Conservation (phyloP, 371 early-diverging fungal species). For the Coemansia sp. region DNA sequence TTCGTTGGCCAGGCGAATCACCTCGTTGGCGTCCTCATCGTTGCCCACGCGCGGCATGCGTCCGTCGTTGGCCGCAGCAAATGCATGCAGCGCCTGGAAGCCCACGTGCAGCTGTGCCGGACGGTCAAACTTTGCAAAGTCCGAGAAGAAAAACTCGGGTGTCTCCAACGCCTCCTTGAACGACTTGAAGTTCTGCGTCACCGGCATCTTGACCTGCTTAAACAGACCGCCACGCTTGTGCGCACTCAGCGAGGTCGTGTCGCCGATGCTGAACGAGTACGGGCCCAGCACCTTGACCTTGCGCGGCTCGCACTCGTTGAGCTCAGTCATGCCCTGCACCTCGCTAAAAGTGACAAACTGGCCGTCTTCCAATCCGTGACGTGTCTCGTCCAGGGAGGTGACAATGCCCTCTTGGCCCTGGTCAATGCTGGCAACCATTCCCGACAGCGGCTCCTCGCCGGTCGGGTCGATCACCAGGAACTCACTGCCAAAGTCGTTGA, state of each 20-base stretch:
- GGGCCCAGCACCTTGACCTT: constrained; percentile 87
- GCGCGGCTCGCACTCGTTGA: constrained; percentile 81
- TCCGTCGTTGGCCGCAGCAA: constrained; percentile 62
- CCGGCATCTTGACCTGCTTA: constrained; percentile 93
- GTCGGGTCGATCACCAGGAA: constrained; percentile 92
- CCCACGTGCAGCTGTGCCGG: constrained; percentile 88
- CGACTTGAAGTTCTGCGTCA: constrained; percentile 70
- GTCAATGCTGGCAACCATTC: constrained; percentile 90
- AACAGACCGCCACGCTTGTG: constrained; percentile 89
- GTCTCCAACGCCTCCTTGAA: constrained; percentile 70
- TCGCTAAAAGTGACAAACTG: constrained; percentile 94
- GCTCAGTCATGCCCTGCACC: constrained; percentile 86
- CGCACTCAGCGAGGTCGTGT: constrained; percentile 70
- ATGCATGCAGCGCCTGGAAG: constrained; percentile 90
- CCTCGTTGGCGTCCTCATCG: constrained; percentile 68
- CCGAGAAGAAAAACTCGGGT: constrained; percentile 88
- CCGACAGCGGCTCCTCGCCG: constrained; percentile 92
- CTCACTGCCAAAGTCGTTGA: constrained; percentile 95
- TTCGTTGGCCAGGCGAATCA: constrained; percentile 60
- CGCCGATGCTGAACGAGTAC: constrained; percentile 94
- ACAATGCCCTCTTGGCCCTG: constrained; percentile 87
- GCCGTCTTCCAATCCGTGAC: constrained; percentile 97
- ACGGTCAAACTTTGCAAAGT: constrained; percentile 97
- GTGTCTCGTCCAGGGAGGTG: constrained; percentile 92
- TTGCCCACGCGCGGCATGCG: constrained; percentile 67